phyloP scores from a whole-genome alignment of 306 rosid species.

The Geum urbanum region DNA sequence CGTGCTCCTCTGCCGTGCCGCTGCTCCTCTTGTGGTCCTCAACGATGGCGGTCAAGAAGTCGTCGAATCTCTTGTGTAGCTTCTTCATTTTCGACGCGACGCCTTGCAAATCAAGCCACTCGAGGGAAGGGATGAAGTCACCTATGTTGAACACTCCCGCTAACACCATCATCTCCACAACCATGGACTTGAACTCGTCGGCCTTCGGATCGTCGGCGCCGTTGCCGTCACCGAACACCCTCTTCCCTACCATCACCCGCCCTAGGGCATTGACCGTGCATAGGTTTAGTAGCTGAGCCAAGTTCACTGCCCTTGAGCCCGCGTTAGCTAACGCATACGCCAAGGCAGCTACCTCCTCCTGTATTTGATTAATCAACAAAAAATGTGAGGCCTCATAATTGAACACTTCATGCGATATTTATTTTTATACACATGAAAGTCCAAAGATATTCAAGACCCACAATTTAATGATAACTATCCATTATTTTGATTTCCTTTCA shows the following conservation, averaged over 20 bases:
- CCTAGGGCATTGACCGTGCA: conserved; percentile 65
- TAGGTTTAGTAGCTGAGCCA: conserved; percentile 54
- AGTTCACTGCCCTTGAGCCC: conserved; percentile 34
- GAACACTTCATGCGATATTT: background rate
- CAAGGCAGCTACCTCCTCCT: conserved; percentile 68
- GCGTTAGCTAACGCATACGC: conserved; percentile 38
- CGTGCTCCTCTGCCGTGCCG: conserved; percentile 28
- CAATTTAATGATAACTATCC: too few relatives aligned
- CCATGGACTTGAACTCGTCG: conserved; percentile 65
- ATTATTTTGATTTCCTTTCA: too few relatives aligned
- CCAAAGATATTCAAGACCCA: background rate
- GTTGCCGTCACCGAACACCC: conserved; percentile 50
- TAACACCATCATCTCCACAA: conserved; percentile 59
- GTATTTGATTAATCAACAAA: background rate
- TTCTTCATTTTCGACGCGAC: conserved; percentile 54
- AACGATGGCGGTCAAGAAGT: conserved; percentile 42
- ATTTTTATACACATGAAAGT: background rate
- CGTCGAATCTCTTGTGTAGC: conserved; percentile 59
- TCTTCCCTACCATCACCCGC: conserved; percentile 55
- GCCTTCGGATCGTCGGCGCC: conserved; percentile 43
- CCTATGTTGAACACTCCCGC: conserved; percentile 66
- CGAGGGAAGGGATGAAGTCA: conserved; percentile 64
- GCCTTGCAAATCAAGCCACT: conserved; percentile 61
- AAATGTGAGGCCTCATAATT: too few relatives aligned
- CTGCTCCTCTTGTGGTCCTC: conserved; percentile 42